Conservation (phyloP, 495 filamentous ascomycete genomes). For the Lichina pygmaea region DNA sequence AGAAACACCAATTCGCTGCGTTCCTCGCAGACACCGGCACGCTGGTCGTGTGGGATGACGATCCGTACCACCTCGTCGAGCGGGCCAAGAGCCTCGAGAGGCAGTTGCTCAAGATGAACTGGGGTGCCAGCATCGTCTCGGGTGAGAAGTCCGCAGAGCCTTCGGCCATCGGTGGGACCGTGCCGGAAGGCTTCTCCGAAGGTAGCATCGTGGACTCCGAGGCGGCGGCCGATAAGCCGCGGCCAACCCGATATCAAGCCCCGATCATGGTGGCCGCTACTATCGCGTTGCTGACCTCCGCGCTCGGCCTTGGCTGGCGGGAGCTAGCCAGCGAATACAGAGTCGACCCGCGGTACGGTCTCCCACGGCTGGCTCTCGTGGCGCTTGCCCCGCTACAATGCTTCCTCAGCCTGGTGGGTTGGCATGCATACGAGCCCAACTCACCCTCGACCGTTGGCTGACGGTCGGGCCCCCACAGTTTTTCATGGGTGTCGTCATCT, state of each 20-base stretch:
- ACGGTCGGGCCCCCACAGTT: slow-evolving; percentile 12
- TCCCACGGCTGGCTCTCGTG: slow-evolving; percentile 19
- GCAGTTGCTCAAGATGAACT: slow-evolving; percentile 27
- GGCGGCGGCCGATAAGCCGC: slow-evolving; percentile 11
- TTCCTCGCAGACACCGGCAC: slow-evolving; percentile 29
- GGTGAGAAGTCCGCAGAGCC: slow-evolving; percentile 9
- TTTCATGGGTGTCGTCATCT: slow-evolving; percentile 31
- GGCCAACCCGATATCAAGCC: slow-evolving; percentile 22
- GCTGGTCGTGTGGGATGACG: slow-evolving; percentile 40
- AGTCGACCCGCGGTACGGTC: slow-evolving; percentile 18
- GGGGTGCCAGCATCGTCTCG: slow-evolving; percentile 16
- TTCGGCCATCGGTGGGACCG: neutral
- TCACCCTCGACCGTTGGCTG: slow-evolving; percentile 1
- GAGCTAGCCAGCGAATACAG: slow-evolving; percentile 22
- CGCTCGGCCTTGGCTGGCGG: slow-evolving; percentile 28
- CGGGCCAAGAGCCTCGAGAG: slow-evolving; percentile 22
- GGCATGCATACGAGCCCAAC: neutral
- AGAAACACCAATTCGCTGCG: slow-evolving; percentile 41
- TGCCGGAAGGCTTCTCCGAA: slow-evolving; percentile 10
- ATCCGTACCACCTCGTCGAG: slow-evolving; percentile 23
- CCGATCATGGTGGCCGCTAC: slow-evolving; percentile 22
- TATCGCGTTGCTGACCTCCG: slow-evolving; percentile 20
- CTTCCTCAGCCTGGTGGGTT: slow-evolving; percentile 27
- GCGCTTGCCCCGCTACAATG: slow-evolving; percentile 20
- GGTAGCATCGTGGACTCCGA: slow-evolving; percentile 9